phyloP scores from a whole-genome alignment of 495 filamentous ascomycete species.

The Neurospora tetrasperma region DNA sequence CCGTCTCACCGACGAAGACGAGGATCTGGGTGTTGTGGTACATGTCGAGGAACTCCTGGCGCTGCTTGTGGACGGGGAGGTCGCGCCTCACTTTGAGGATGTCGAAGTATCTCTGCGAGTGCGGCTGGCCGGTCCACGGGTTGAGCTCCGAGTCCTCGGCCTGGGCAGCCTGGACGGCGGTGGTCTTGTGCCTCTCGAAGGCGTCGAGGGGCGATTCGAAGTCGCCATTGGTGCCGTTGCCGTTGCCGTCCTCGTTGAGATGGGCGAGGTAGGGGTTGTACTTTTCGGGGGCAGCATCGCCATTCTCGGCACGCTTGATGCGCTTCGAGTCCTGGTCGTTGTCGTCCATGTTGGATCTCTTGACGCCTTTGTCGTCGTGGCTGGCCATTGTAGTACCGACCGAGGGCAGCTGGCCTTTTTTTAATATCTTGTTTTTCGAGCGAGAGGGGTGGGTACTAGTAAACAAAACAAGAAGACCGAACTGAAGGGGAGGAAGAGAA shows the following conservation, averaged over 20 bases:
- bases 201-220: slow-evolving; percentile 44
- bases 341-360: slow-evolving; percentile 24
- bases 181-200: slow-evolving; percentile 73
- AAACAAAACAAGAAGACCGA: not conserved
- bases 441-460: not conserved
- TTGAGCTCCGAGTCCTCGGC: slow-evolving; percentile 79
- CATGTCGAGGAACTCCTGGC: slow-evolving; percentile 84
- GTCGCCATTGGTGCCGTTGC: slow-evolving; percentile 27
- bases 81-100: slow-evolving; percentile 77
- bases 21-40: slow-evolving; percentile 92
- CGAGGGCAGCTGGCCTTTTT: not conserved
- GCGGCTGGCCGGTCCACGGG: slow-evolving; percentile 65
- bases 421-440: not conserved
- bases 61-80: slow-evolving; percentile 82
- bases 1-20: slow-evolving; percentile 97
- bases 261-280: slow-evolving; percentile 87
- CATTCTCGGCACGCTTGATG: slow-evolving; percentile 24
- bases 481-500: not conserved
- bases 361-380: slow-evolving; percentile 10
- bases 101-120: slow-evolving; percentile 76
- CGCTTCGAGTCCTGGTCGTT: slow-evolving; percentile 22
- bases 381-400: slow-evolving; percentile 1
- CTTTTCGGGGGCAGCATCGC: slow-evolving; percentile 22
- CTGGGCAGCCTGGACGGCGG: slow-evolving; percentile 57
- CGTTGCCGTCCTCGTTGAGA: slow-evolving; percentile 51